Evolutionary conservation across 2,329 filamentous ascomycete genomes (phyloP), one percentile per base, ranked within the genome.

Genomic region (Boeremia exigua): DNA sequence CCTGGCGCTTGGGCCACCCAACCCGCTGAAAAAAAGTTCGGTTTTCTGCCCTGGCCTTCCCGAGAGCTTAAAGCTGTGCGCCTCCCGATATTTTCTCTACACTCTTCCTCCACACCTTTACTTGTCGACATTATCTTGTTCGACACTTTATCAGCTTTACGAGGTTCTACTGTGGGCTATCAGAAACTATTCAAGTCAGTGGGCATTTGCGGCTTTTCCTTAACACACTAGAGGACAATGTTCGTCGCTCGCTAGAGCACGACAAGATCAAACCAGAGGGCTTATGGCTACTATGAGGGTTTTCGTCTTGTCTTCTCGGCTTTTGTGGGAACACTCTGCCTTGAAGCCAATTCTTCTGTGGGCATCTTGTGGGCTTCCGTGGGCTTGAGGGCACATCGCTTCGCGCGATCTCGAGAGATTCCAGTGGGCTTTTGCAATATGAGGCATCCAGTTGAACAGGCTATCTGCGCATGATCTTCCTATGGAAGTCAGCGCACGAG

Each of bases 321-420:
- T 59, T 72, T 79, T 82, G 80, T 81, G 80, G 80, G 79, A 81
- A 82, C 80, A 80, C 80, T 60, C 56, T 63, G 79, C 80, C 80
- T 78, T 74, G 77, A 76, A 70, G 62, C 61, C 63, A 67, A 66
- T 74, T 73, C 71, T 70, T 74, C 73, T 77, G 78, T 79, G 78
- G 77, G 78, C 78, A 73, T 70, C 75, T 74, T 73, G 75, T 74
- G 76, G 77, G 74, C 75, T 75, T 73, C 69, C 68, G 75, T 75
- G 77, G 75, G 75, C 75, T 77, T 75, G 75, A 76, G 72, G 74
- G 72, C 66, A 71, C 66, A 65, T 69, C 69, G 69, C 67, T 70
- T 72, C 59, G 67, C 54, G 73, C 70, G 68, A 68, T 67, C 67
- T 73, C 71, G 70, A 75, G 68, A 74, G 73, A 75, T 72, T 69